Evolutionary conservation across 2,329 filamentous ascomycete genomes (phyloP).

Genomic region (Cercospora sp.): DNA sequence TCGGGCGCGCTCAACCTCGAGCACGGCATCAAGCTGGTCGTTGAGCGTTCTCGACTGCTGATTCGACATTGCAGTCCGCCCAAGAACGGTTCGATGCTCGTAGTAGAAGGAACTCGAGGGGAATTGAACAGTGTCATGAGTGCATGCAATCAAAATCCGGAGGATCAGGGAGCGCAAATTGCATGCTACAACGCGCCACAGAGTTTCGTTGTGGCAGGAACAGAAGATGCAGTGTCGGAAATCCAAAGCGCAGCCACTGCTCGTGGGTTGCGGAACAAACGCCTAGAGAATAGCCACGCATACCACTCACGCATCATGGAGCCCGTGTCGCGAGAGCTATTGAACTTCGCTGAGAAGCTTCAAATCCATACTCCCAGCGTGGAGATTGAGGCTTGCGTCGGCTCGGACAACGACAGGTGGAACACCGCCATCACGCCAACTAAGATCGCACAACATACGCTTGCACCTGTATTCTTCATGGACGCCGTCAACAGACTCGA

Average conservation of each 20-base stretch:
- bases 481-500: conserved; percentile 3
- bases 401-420: background rate
- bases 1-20: conserved; percentile 6
- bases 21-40: conserved; percentile 8
- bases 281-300: conserved; percentile 12
- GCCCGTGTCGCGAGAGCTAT: background rate
- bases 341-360: background rate
- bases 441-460: background rate
- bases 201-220: background rate
- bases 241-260: background rate
- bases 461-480: conserved; percentile 14
- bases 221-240: background rate
- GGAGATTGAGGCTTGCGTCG: background rate
- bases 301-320: conserved; percentile 18
- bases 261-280: conserved; percentile 3
- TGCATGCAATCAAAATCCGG: no score
- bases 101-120: background rate
- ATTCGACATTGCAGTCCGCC: no score
- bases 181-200: conserved; percentile 20
- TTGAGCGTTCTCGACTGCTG: background rate
- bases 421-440: background rate
- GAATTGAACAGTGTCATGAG: background rate
- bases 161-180: background rate
- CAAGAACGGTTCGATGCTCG: conserved; percentile 10
- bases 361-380: conserved; percentile 4